Conservation (phyloP, 2,329 filamentous ascomycete genomes). For the Bipolaris zeicola region DNA sequence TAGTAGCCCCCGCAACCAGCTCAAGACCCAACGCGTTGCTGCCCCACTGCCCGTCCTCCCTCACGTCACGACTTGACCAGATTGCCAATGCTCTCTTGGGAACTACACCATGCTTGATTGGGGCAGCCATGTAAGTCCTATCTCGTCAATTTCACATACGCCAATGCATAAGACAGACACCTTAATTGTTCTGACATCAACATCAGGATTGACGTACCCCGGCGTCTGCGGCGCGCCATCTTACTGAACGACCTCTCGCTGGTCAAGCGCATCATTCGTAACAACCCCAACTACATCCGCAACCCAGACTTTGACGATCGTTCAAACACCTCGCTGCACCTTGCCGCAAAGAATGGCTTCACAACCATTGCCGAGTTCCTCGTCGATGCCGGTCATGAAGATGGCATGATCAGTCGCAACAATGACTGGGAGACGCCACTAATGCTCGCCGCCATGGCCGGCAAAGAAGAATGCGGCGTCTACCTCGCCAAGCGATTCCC, state of each 20-base stretch:
- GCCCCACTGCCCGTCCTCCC: conserved; percentile 14
- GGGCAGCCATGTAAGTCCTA: conserved; percentile 31
- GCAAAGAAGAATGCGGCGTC: conserved; percentile 75
- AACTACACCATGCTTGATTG: conserved; percentile 30
- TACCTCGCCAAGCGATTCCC: conserved; percentile 70
- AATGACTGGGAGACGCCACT: conserved; percentile 80
- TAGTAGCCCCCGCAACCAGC: conserved; percentile 30
- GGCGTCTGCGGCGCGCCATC: conserved; percentile 82
- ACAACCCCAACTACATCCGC: conserved; percentile 72
- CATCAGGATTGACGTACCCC: conserved; percentile 74
- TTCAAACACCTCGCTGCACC: conserved; percentile 82
- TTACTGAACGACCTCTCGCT: conserved; percentile 74
- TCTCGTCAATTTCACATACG: neutral
- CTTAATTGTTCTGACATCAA: neutral
- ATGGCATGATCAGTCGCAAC: conserved; percentile 74
- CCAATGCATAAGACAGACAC: no score
- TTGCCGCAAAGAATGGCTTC: conserved; percentile 76
- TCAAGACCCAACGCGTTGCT: conserved; percentile 8
- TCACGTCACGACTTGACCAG: conserved; percentile 12
- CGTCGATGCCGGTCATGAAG: conserved; percentile 75
- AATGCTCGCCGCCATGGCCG: conserved; percentile 73
- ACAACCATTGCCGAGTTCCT: conserved; percentile 72
- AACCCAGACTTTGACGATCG: conserved; percentile 79
- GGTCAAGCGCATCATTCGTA: conserved; percentile 75
- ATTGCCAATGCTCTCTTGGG: conserved; percentile 7